These are phyloP conservation scores for Crithidia bombi DNA, from an alignment of 208 protist species.

Conservation along the genomic window DNA sequence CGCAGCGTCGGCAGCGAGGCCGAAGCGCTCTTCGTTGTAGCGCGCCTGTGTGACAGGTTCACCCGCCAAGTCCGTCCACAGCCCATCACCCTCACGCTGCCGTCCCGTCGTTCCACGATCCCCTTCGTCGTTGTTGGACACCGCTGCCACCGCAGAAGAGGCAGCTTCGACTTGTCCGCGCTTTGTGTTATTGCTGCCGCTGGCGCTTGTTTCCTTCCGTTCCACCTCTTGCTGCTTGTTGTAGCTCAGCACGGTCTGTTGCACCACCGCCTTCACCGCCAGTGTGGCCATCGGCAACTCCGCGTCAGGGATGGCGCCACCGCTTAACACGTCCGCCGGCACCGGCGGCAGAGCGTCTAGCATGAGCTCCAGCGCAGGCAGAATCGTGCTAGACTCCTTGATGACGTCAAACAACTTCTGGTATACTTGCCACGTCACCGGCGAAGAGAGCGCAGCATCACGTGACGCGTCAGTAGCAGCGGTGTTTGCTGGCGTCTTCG, in stretches of 20 bases:
- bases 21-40: constrained; percentile 13
- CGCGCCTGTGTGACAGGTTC: background rate
- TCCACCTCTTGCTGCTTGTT: background rate
- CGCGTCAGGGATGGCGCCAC: constrained; percentile 42
- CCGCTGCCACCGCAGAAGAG: background rate
- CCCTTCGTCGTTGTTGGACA: background rate
- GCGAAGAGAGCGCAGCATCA: background rate
- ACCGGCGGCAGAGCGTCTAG: constrained; percentile 51
- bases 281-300: constrained; percentile 17
- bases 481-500: background rate
- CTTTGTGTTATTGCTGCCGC: too few relatives aligned
- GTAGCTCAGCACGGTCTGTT: constrained; percentile 15
- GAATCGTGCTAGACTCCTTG: constrained; percentile 51
- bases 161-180: too few relatives aligned
- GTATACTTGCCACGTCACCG: constrained; percentile 67
- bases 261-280: constrained; percentile 10
- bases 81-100: too few relatives aligned
- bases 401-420: constrained; percentile 75
- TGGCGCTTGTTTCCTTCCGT: constrained; percentile 2
- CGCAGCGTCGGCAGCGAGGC: background rate
- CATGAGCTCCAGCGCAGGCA: constrained; percentile 52
- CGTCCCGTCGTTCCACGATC: background rate
- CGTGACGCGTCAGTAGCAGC: background rate
- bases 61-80: background rate
- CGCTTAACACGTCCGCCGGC: constrained; percentile 26